Evolutionary conservation across 805 yeast genomes (phyloP), one percentile per base, ranked within the genome.

Genomic region (Saccharomycopsis capsularis): DNA sequence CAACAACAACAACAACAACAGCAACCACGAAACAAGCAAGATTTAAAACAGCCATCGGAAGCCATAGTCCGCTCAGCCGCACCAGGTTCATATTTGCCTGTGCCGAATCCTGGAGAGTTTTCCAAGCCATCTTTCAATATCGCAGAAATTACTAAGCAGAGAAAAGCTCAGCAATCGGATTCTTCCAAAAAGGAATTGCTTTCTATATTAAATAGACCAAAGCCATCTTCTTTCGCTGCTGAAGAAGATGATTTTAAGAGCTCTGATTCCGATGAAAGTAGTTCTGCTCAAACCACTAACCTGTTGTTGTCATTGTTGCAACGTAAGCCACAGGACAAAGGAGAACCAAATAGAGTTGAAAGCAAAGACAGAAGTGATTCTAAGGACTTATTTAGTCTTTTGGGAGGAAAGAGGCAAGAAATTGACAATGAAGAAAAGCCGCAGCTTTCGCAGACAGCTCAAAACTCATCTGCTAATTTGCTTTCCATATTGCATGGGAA

Each of bases 51-150:
- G 27, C 44, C 40, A 32, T 22, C 24, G 27, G 29, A 19, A 25
- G 19, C 32, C 7, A 22, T 41, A 40, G 29, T 24, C 29, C 29
- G 30, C 11, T 40, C 27, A 40, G n/a, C 51, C 19, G 16, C 42
- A 5, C 3, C 40, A 11, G 25, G 16, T 3, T 24, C 44, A 4
- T 40, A 48, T 23, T 19, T 36, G 30, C 44, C 42, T 2, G 27
- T 44, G 13, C 55, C 55, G 5, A 43, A 52, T 27, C 55, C 55
- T 5, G 51, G 23, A 16, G 41, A 36, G 11, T 49, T 52, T 39
- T 52, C 55, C 2, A 52, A 42, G 24, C 55, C 55, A 7, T 44
- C 40, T 21, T 27, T 44, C 34, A 43, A 38, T 42, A 35, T 41
- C 32, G 39, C 50, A 2, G 36, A 32, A 27, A 45, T 49, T 15